Percentiles rank a stretch among this genome's conserved stretches.
phyloP scores from a whole-genome alignment of 2,329 filamentous ascomycete genomes.

The Penicillium vulpinum region DNA sequence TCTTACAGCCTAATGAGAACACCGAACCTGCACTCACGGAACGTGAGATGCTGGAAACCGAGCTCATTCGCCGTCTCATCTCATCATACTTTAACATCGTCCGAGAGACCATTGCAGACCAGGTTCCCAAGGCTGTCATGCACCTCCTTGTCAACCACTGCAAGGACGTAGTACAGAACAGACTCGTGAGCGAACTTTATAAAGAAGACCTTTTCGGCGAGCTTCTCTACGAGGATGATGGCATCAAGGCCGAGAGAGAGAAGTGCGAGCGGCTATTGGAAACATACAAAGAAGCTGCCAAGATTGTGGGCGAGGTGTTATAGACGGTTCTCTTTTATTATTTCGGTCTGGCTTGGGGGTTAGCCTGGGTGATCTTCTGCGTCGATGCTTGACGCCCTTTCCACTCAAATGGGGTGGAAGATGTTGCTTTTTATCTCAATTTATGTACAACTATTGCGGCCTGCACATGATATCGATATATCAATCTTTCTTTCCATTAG shows the following conservation, averaged over 20 bases:
- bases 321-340: slow-evolving; percentile 43
- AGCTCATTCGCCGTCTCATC: slow-evolving; percentile 93
- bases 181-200: slow-evolving; percentile 92
- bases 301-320: slow-evolving; percentile 96
- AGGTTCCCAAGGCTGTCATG: slow-evolving; percentile 98
- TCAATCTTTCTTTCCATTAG: slow-evolving; percentile 1
- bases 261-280: slow-evolving; percentile 96
- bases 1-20: slow-evolving; percentile 40
- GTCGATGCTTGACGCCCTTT: slow-evolving; percentile 2
- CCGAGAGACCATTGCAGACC: slow-evolving; percentile 95
- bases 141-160: slow-evolving; percentile 97
- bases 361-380: background rate
- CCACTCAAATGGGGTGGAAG: slow-evolving; percentile 9
- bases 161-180: slow-evolving; percentile 96
- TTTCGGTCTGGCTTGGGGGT: slow-evolving; percentile 1
- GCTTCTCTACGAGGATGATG: slow-evolving; percentile 94
- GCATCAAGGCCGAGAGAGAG: slow-evolving; percentile 93
- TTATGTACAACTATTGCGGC: slow-evolving; percentile 26
- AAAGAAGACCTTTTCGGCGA: slow-evolving; percentile 89
- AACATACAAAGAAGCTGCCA: slow-evolving; percentile 96
- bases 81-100: slow-evolving; percentile 99
- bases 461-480: slow-evolving; percentile 20
- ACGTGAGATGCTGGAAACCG: slow-evolving; percentile 93
- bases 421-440: slow-evolving; percentile 13
- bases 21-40: slow-evolving; percentile 89